phyloP scores from a whole-genome alignment of 495 filamentous ascomycete species.

The Penicillium egyptiacum region DNA sequence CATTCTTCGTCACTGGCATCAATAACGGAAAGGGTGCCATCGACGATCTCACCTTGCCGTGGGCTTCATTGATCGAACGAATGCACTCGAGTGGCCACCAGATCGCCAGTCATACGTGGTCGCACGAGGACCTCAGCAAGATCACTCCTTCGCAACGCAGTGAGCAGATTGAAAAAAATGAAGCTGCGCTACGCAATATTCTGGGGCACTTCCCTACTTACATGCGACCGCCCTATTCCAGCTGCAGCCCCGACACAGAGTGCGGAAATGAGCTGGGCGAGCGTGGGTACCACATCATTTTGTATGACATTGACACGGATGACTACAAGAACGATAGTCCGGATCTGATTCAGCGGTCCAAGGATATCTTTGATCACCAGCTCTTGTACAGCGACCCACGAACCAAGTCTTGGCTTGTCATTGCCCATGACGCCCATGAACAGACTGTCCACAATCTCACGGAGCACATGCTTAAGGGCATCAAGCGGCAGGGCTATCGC shows the following conservation, averaged over 20 bases:
- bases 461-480: conserved; percentile 64
- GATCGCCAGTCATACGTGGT: conserved; percentile 83
- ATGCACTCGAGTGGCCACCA: conserved; percentile 75
- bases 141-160: conserved; percentile 55
- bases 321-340: conserved; percentile 69
- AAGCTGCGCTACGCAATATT: conserved; percentile 76
- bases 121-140: conserved; percentile 69
- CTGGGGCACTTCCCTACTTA: conserved; percentile 81
- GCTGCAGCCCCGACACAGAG: conserved; percentile 55
- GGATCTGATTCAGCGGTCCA: conserved; percentile 63
- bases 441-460: conserved; percentile 77
- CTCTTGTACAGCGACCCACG: conserved; percentile 40
- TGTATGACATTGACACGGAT: conserved; percentile 78
- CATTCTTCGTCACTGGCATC: conserved; percentile 78
- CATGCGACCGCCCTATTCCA: conserved; percentile 81
- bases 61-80: conserved; percentile 63
- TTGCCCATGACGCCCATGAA: conserved; percentile 78
- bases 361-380: conserved; percentile 66
- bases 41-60: conserved; percentile 58
- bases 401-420: conserved; percentile 60
- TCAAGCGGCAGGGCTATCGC: conserved; percentile 58
- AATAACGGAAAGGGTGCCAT: conserved; percentile 72
- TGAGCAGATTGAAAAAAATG: conserved; percentile 73
- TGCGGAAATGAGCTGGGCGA: conserved; percentile 61
- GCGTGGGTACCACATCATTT: conserved; percentile 73